A percentile compares a stretch with the other conserved stretches of the same genome.
Evolutionary conservation across 768 basidiomycete species (phyloP).

Genomic region (Trichaptum fuscoviolaceum): DNA sequence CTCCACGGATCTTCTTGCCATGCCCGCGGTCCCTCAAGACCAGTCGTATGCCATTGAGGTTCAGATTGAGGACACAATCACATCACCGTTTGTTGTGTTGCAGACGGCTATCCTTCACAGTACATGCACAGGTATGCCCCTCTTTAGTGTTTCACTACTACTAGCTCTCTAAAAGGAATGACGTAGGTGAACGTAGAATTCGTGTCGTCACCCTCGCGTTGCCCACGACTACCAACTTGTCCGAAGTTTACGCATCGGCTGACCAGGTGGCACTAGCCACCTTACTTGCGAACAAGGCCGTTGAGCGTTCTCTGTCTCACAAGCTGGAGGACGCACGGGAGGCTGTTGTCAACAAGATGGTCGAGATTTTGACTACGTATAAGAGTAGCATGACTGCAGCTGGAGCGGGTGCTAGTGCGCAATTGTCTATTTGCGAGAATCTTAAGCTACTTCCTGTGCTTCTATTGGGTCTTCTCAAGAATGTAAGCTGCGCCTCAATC

Average conservation of each 20-base stretch:
- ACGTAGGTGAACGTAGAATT: constrained; percentile 74
- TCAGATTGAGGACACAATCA: constrained; percentile 92
- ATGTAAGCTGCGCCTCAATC: constrained; percentile 44
- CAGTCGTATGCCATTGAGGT: constrained; percentile 95
- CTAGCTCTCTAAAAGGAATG: not conserved
- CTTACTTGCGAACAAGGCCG: constrained; percentile 85
- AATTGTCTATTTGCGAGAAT: constrained; percentile 89
- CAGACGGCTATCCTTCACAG: constrained; percentile 95
- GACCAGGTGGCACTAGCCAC: constrained; percentile 87
- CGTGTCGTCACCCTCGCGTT: constrained; percentile 85
- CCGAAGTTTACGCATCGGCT: constrained; percentile 85
- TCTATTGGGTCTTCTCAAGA: constrained; percentile 87
- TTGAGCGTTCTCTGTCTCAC: constrained; percentile 79
- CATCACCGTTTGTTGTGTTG: constrained; percentile 85
- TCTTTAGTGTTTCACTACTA: not conserved
- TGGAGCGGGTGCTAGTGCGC: constrained; percentile 90
- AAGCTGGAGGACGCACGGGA: constrained; percentile 89
- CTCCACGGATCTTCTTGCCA: constrained; percentile 91
- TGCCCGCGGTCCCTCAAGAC: constrained; percentile 95
- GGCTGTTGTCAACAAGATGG: constrained; percentile 74
- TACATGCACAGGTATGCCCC: constrained; percentile 70
- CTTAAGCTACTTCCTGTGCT: constrained; percentile 92
- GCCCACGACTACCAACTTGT: constrained; percentile 82
- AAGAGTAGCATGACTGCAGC: constrained; percentile 96
- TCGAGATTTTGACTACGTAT: constrained; percentile 81